Evolutionary conservation across 2,329 filamentous ascomycete species (phyloP).

Genomic region (Aspergillus udagawae): DNA sequence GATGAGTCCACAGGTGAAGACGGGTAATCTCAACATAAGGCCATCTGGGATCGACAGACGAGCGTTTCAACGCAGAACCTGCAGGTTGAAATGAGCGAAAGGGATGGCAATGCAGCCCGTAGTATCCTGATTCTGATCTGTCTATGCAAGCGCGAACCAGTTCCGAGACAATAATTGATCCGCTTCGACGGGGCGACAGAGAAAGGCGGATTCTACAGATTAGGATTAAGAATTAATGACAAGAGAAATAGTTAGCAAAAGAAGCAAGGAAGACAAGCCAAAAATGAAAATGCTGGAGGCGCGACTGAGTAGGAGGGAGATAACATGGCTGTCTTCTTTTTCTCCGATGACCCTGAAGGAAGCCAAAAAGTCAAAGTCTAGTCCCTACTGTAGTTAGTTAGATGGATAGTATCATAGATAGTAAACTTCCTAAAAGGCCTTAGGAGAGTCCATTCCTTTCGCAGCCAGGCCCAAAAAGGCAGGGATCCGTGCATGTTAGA

Average conservation of each 20-base stretch:
- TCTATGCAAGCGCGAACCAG: conserved; percentile 7
- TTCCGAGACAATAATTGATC: conserved; percentile 3
- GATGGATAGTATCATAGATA: neutral
- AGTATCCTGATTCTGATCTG: conserved; percentile 1
- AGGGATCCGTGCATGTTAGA: conserved; percentile 1
- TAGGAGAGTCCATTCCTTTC: neutral
- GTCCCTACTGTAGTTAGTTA: neutral
- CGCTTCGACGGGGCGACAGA: neutral
- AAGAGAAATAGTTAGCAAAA: neutral
- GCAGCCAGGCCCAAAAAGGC: neutral
- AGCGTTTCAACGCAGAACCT: neutral
- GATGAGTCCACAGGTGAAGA: neutral
- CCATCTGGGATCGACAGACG: conserved; percentile 4
- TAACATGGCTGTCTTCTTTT: neutral
- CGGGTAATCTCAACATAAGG: conserved; percentile 2
- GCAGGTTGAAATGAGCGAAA: conserved; percentile 5
- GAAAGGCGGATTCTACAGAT: conserved; percentile 1
- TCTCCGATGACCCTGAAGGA: neutral
- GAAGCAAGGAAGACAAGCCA: neutral
- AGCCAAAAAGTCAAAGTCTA: neutral
- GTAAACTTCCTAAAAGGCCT: neutral
- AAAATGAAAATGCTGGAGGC: neutral
- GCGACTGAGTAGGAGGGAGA: neutral
- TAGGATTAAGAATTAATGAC: neutral
- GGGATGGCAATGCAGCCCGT: neutral